Percentiles rank a stretch among this genome's conserved stretches.
These are phyloP conservation scores for Suillus clintonianus DNA, from an alignment of 768 basidiomycete genomes.

Conservation along the genomic window DNA sequence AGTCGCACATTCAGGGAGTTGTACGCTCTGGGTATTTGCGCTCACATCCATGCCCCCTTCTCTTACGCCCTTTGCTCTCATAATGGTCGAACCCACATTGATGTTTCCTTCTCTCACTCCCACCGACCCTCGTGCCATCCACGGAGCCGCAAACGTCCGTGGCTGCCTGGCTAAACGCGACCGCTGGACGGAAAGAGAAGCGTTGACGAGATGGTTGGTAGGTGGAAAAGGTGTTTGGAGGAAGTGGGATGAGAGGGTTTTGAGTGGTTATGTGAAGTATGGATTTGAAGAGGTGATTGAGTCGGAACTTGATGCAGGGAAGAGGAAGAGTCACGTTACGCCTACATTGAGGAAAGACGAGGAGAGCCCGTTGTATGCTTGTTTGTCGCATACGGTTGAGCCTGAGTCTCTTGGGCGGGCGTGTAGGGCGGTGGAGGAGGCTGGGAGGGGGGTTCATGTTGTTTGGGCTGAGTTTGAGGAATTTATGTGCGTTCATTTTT, in stretches of 20 bases:
- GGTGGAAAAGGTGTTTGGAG: conserved; percentile 2
- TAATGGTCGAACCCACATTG: conserved; percentile 32
- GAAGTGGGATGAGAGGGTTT: not conserved
- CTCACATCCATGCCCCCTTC: not conserved
- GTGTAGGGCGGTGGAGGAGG: conserved; percentile 16
- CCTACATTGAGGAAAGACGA: conserved; percentile 30
- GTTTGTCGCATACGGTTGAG: conserved; percentile 26
- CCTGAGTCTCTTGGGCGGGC: conserved; percentile 21
- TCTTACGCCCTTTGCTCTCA: conserved; percentile 13
- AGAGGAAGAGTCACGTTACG: conserved; percentile 12
- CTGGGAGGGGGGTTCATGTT: conserved; percentile 22
- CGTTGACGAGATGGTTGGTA: conserved; percentile 18
- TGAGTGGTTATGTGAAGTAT: not conserved
- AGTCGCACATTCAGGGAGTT: conserved; percentile 30
- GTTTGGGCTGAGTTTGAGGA: conserved; percentile 33
- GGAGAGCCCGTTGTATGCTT: conserved; percentile 26
- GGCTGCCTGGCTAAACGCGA: conserved; percentile 28
- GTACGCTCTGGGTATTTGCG: conserved; percentile 19
- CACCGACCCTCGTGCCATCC: conserved; percentile 26
- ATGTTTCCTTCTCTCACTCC: conserved; percentile 32
- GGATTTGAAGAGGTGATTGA: not conserved
- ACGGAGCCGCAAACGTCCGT: conserved; percentile 31
- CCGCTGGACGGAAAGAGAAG: conserved; percentile 25
- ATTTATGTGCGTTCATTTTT: conserved; percentile 24
- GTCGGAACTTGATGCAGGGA: not conserved